These are phyloP conservation scores for Paraphoma chrysanthemicola DNA, from an alignment of 2,329 filamentous ascomycete genomes.

Conservation along the genomic window DNA sequence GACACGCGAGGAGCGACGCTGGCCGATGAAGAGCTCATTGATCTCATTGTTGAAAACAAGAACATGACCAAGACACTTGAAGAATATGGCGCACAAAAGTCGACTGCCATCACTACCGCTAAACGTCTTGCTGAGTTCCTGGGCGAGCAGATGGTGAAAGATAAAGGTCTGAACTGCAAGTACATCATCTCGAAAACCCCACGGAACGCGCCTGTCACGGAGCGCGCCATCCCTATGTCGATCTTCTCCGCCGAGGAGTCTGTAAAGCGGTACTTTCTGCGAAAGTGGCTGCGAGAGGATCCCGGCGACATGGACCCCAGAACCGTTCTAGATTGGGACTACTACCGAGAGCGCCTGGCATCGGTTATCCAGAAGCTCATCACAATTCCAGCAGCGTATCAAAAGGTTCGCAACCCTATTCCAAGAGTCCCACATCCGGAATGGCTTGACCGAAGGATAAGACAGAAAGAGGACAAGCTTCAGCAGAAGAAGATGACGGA, in stretches of 20 bases:
- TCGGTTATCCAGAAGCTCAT: constrained; percentile 99
- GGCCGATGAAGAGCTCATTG: constrained; percentile 95
- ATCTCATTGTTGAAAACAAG: constrained; percentile 99
- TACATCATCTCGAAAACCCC: constrained; percentile 95
- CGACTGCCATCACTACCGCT: constrained; percentile 98
- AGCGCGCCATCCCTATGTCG: constrained; percentile 90
- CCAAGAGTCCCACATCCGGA: constrained; percentile 93
- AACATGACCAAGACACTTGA: constrained; percentile 97
- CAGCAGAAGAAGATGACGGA: constrained; percentile 99
- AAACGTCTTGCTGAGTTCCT: constrained; percentile 94
- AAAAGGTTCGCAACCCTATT: constrained; percentile 93
- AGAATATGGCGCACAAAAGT: constrained; percentile 95
- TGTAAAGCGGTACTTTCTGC: constrained; percentile 86
- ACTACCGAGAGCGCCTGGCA: constrained; percentile 93
- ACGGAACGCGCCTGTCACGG: constrained; percentile 88
- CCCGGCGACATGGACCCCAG: constrained; percentile 89
- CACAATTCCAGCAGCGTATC: constrained; percentile 94
- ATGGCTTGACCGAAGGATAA: constrained; percentile 93
- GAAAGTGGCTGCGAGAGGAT: constrained; percentile 96
- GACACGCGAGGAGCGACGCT: constrained; percentile 87
- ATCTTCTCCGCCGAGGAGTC: constrained; percentile 94
- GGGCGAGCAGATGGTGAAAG: constrained; percentile 98
- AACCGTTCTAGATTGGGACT: constrained; percentile 92
- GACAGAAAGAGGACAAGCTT: constrained; percentile 94
- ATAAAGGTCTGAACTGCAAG: constrained; percentile 99